A percentile compares a stretch with the other conserved stretches of the same genome.
These are phyloP conservation scores for Xylariaceae sp. DNA, from an alignment of 2,329 filamentous ascomycete genomes.

Conservation along the genomic window DNA sequence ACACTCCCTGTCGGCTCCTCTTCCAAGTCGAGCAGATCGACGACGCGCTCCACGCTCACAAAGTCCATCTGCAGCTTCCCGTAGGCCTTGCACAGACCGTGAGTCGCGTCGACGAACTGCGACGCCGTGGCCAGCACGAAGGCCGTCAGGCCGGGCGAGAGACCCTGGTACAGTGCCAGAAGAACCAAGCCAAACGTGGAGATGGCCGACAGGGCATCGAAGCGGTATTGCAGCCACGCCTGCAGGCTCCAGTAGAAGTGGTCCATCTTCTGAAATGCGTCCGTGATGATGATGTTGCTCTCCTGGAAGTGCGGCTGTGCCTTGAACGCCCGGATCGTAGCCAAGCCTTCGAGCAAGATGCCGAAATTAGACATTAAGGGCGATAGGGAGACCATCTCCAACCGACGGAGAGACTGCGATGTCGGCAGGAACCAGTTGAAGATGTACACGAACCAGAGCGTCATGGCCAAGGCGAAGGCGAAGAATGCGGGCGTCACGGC, in stretches of 20 bases:
- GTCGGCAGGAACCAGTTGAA: conserved; percentile 75
- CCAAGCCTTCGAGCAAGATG: conserved; percentile 76
- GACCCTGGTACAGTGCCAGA: conserved; percentile 67
- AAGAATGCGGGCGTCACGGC: conserved; percentile 74
- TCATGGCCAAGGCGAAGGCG: conserved; percentile 63
- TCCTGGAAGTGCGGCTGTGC: conserved; percentile 75
- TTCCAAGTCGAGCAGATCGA: conserved; percentile 74
- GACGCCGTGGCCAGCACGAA: conserved; percentile 73
- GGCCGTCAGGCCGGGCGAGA: conserved; percentile 73
- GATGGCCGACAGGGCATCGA: conserved; percentile 63
- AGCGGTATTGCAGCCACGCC: conserved; percentile 77
- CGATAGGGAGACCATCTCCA: conserved; percentile 85
- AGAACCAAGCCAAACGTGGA: conserved; percentile 70
- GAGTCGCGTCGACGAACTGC: conserved; percentile 64
- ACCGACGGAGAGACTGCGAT: conserved; percentile 73
- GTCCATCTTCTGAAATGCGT: conserved; percentile 89
- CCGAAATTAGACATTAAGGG: conserved; percentile 92
- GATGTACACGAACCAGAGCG: conserved; percentile 62
- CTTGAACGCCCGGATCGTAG: conserved; percentile 78
- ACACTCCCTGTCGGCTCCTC: conserved; percentile 65
- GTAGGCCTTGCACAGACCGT: conserved; percentile 71
- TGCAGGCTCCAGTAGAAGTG: conserved; percentile 93
- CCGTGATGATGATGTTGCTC: conserved; percentile 72
- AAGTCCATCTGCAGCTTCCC: conserved; percentile 88
- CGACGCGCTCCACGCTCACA: conserved; percentile 80